phyloP scores from a whole-genome alignment of 495 filamentous ascomycete species.

The Schizothecium vesticola region DNA sequence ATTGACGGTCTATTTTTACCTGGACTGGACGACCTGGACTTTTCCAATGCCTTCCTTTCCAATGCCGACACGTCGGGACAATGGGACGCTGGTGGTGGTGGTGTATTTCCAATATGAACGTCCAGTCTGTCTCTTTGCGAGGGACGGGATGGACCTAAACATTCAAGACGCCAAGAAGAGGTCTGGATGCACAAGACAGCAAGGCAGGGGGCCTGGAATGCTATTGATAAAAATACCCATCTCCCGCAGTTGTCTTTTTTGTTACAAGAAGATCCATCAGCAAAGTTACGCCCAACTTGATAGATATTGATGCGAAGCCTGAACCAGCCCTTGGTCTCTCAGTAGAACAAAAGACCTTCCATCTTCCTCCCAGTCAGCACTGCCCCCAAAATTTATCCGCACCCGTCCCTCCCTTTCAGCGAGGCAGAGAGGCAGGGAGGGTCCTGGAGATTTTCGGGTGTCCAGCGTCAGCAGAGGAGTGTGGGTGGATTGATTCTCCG shows the following conservation, averaged over 20 bases:
- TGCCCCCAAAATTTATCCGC: conserved; percentile 1
- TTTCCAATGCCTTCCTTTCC: neutral
- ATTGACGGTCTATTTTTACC: conserved; percentile 1
- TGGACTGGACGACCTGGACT: neutral
- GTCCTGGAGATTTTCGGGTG: too few species aligned
- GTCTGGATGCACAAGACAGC: neutral
- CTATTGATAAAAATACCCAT: conserved; percentile 1
- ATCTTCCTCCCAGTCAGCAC: neutral
- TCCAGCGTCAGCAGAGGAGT: neutral
- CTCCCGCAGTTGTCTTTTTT: neutral
- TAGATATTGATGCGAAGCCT: neutral
- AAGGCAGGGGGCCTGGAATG: neutral
- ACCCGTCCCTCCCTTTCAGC: neutral
- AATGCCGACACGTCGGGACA: too few species aligned
- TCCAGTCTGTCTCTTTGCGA: neutral
- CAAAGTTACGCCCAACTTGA: neutral
- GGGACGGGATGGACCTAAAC: neutral
- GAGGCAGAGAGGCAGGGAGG: neutral
- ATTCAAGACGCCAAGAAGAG: neutral
- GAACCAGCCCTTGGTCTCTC: neutral
- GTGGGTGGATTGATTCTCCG: neutral
- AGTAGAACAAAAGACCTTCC: neutral
- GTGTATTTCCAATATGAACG: too few species aligned
- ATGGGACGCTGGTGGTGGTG: too few species aligned
- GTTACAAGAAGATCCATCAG: neutral